Percentiles rank a stretch among this genome's conserved stretches.
Conservation (phyloP, 2,329 filamentous ascomycete species). For the Cytospora chrysosperma region DNA sequence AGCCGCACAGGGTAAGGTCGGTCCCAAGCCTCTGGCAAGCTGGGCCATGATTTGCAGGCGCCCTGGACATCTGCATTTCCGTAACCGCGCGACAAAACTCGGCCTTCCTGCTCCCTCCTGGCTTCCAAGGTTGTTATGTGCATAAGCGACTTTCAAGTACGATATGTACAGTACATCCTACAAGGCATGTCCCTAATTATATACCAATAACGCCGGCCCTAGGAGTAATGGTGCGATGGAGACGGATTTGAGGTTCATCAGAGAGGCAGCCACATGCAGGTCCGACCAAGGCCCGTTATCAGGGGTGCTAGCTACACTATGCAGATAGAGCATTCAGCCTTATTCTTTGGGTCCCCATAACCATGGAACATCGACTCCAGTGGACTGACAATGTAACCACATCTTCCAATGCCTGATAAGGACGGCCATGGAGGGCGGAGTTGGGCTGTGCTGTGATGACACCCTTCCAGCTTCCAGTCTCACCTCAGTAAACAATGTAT, state of each 20-base stretch:
- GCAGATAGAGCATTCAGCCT: not conserved
- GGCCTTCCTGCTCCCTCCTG: not conserved
- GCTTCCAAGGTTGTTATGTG: not conserved
- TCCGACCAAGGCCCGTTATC: no score
- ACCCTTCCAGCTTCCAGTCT: not conserved
- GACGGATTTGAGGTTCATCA: not conserved
- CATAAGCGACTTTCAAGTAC: not conserved
- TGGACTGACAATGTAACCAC: not conserved
- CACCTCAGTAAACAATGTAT: not conserved
- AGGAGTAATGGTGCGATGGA: not conserved
- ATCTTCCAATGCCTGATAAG: not conserved
- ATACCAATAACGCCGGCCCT: not conserved
- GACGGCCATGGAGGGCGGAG: not conserved
- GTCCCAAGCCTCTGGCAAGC: conserved; percentile 14
- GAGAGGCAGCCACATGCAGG: not conserved
- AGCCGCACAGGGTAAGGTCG: conserved; percentile 9
- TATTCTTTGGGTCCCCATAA: not conserved
- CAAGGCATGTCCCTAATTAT: not conserved
- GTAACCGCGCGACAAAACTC: conserved; percentile 22
- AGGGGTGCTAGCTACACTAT: no score
- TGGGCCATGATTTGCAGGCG: conserved; percentile 18
- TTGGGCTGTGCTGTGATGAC: not conserved
- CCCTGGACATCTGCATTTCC: not conserved
- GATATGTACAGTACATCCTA: not conserved
- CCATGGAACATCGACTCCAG: not conserved